Percentiles rank a stretch among this genome's conserved stretches.
These are phyloP conservation scores for Prunus mira DNA, from an alignment of 306 rosid genomes.

Conservation along the genomic window DNA sequence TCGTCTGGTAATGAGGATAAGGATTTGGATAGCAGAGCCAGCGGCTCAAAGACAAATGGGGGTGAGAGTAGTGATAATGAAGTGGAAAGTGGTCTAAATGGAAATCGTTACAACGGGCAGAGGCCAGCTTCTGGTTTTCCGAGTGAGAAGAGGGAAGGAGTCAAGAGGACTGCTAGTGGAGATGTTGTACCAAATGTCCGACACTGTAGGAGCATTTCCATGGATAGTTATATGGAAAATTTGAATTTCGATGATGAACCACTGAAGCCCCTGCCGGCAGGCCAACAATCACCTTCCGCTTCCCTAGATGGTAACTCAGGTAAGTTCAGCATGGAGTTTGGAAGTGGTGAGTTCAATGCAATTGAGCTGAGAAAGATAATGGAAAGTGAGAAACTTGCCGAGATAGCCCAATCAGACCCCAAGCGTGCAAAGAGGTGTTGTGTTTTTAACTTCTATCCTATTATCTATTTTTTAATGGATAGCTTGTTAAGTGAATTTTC, in stretches of 20 bases:
- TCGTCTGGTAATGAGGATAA: conserved; percentile 59
- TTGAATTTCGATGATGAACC: conserved; percentile 54
- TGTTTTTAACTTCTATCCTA: background rate
- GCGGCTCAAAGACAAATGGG: conserved; percentile 61
- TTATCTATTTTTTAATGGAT: background rate
- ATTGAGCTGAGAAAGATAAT: conserved; percentile 68
- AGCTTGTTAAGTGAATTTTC: background rate
- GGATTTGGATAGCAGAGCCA: conserved; percentile 49
- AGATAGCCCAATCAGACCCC: conserved; percentile 79
- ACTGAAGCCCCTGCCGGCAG: conserved; percentile 40
- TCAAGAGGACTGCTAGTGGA: conserved; percentile 60
- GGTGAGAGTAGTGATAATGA: conserved; percentile 84
- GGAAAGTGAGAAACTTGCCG: conserved; percentile 73
- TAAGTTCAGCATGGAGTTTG: conserved; percentile 50
- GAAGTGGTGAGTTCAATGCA: conserved; percentile 61
- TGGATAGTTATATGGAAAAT: conserved; percentile 74
- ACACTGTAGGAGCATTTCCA: conserved; percentile 69
- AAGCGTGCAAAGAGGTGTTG: conserved; percentile 80
- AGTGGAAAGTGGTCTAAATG: conserved; percentile 61
- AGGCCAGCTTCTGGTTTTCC: conserved; percentile 41
- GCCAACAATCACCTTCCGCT: conserved; percentile 54
- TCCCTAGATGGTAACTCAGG: conserved; percentile 43
- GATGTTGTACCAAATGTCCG: conserved; percentile 39
- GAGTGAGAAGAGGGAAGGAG: conserved; percentile 61
- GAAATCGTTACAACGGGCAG: conserved; percentile 22